Evolutionary conservation across 1,284 basidiomycete species (phyloP).

Genomic region (Spongispora temasekensis): DNA sequence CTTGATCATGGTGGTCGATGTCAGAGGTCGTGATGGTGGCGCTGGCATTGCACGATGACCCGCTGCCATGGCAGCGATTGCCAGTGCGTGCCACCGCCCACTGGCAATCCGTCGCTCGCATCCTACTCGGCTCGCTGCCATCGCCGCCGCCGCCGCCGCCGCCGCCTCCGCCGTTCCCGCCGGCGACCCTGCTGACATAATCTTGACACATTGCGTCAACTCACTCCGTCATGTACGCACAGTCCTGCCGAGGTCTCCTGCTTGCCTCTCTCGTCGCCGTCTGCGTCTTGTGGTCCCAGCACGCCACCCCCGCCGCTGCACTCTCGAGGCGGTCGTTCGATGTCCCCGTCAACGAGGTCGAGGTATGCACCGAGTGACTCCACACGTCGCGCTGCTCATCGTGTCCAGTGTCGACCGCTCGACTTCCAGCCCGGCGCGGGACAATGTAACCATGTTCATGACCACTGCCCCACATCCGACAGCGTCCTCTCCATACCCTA

Average conservation of each 20-base stretch:
- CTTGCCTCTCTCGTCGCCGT: slow-evolving; percentile 46
- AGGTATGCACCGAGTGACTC: slow-evolving; percentile 11
- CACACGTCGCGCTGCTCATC: neutral
- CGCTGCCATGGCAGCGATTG: too few species aligned
- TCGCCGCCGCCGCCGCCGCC: neutral
- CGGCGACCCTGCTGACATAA: slow-evolving; percentile 10
- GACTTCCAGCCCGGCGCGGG: slow-evolving; percentile 46
- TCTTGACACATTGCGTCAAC: too few species aligned
- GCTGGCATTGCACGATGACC: neutral
- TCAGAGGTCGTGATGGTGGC: neutral
- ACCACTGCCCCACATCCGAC: slow-evolving; percentile 52
- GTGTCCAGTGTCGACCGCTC: slow-evolving; percentile 59
- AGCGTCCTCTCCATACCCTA: slow-evolving; percentile 75
- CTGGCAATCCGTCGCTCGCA: too few species aligned
- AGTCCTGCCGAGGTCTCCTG: slow-evolving; percentile 53
- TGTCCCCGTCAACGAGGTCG: slow-evolving; percentile 2
- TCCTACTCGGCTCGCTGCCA: neutral
- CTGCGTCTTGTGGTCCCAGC: slow-evolving; percentile 60
- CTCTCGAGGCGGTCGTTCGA: slow-evolving; percentile 13
- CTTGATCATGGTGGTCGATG: slow-evolving; percentile 38
- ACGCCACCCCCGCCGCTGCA: too few species aligned
- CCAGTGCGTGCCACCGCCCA: too few species aligned
- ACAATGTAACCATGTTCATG: slow-evolving; percentile 65
- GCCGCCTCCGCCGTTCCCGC: neutral
- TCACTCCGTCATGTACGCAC: neutral